Evolutionary conservation across 176 grass and related monocot genomes (phyloP).

Genomic region (Guadua angustifolia): DNA sequence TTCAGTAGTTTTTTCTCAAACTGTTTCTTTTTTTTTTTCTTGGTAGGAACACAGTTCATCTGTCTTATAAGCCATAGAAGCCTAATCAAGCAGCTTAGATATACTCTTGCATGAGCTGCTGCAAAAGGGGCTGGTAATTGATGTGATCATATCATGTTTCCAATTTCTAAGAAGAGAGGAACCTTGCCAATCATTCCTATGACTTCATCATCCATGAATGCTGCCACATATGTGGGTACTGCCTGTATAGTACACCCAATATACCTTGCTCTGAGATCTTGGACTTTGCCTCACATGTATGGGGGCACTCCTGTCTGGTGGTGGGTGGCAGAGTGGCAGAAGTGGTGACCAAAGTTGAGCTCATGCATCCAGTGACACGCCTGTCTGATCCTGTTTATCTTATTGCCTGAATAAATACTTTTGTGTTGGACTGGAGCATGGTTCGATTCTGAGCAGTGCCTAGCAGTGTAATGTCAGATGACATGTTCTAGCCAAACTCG

Average conservation of each 20-base stretch:
- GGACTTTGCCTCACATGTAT: not conserved
- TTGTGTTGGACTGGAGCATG: no score
- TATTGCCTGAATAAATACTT: not conserved
- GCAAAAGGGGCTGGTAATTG: not conserved
- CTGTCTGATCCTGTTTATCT: not conserved
- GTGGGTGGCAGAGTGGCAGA: constrained; percentile 14
- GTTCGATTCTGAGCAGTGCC: no score
- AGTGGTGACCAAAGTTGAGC: constrained; percentile 22
- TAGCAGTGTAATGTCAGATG: no score
- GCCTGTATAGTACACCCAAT: not conserved
- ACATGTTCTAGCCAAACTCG: no score
- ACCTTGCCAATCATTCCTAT: constrained; percentile 15
- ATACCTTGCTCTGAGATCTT: not conserved
- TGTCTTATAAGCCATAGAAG: not conserved
- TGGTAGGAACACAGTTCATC: not conserved
- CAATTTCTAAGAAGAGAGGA: constrained; percentile 23
- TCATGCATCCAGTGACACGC: constrained; percentile 4
- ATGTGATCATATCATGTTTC: constrained; percentile 25
- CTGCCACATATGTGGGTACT: not conserved
- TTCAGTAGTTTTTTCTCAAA: not conserved
- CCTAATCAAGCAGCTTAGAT: no score
- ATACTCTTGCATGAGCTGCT: not conserved
- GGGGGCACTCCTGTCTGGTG: constrained; percentile 32
- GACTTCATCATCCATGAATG: constrained; percentile 22
- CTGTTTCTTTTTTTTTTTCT: not conserved